Base-by-base conservation (phyloP, 352 stramenopile species). In the Phytophthora sojae region DNA sequence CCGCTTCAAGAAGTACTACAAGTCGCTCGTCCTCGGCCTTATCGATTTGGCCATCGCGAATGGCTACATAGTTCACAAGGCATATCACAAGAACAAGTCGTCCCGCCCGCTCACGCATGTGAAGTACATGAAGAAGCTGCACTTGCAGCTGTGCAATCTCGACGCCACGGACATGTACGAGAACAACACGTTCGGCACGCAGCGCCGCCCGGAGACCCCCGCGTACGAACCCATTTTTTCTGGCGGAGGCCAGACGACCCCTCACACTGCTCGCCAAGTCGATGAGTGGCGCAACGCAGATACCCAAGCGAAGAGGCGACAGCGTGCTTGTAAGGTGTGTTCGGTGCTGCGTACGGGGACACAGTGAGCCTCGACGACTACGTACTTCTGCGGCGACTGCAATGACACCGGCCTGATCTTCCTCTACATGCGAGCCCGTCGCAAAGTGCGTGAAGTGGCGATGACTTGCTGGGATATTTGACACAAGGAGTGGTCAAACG, bases 391-490 rank as follows among this genome's bases (percentile, higher is more conserved):
- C 47, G 6, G 5, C 3, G 47, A 66, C 4, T 54, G 59, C 30
- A 42, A 17, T 21, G 3, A 26, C 4, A 6, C 6, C 1, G 59
- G 32, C 5, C 47, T 19, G 8, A 52, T 66, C 6, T 53, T 44
- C 4, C 49, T 58, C 2, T 65, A 30, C 12, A 65, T 58, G 47
- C 9, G 15, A 25, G 26, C 12, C 15, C 29, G 45, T 1, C 59
- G 59, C 7, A 19, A 57, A 19, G 19, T 65, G 11, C 47, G 47
- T 26, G 59, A 15, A 6, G 11, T 42, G 3, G 30, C 30, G 4
- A 57, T 65, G 47, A 58, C 59, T 0, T 65, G 59, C 30, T 65
- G 32, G 30, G 32, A 65, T 26, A 52, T 65, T 17, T 65, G 58
- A 21, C 30, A 58, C 29, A 50, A 50, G 23, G 35, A 59, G 23